A percentile compares a stretch with the other conserved stretches of the same genome.
These are phyloP conservation scores for Trypanosomatidae sp. DNA, from an alignment of 208 protist genomes.

Conservation along the genomic window DNA sequence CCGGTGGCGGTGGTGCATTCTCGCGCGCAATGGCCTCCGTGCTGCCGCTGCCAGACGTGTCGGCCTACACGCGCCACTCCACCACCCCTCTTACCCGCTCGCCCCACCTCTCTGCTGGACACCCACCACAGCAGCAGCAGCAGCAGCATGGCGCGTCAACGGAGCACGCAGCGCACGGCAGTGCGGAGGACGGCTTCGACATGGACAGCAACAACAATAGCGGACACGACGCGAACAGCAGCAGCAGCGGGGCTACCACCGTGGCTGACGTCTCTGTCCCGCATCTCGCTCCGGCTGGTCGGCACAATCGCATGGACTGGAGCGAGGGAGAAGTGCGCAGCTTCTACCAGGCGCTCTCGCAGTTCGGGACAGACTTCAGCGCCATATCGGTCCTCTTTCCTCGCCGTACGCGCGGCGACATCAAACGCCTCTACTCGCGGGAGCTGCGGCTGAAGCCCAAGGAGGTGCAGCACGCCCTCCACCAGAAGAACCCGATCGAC, in stretches of 20 bases:
- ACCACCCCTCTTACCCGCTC: constrained; percentile 1
- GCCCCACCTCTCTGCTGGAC: constrained; percentile 3
- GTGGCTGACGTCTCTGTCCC: not conserved
- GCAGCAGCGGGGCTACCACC: not conserved
- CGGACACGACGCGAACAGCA: not conserved
- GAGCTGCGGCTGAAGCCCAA: constrained; percentile 63
- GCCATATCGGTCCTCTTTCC: constrained; percentile 81
- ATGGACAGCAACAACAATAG: not conserved
- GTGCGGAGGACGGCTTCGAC: not conserved
- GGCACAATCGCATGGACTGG: constrained; percentile 70
- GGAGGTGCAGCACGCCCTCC: constrained; percentile 57
- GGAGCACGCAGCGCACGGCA: constrained; percentile 8
- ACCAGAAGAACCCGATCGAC: constrained; percentile 57
- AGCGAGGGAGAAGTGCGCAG: constrained; percentile 66
- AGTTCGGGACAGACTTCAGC: constrained; percentile 91
- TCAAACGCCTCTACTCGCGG: constrained; percentile 82
- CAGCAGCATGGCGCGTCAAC: constrained; percentile 1
- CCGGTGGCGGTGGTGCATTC: not conserved
- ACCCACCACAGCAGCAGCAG: not conserved
- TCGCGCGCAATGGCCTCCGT: no score
- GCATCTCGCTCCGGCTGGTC: constrained; percentile 9
- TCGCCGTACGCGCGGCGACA: constrained; percentile 53
- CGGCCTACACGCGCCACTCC: constrained; percentile 17
- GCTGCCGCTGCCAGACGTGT: no score
- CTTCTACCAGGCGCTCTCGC: constrained; percentile 84